phyloP scores from a whole-genome alignment of 2,329 filamentous ascomycete species.

The Gnomoniopsis sp. region DNA sequence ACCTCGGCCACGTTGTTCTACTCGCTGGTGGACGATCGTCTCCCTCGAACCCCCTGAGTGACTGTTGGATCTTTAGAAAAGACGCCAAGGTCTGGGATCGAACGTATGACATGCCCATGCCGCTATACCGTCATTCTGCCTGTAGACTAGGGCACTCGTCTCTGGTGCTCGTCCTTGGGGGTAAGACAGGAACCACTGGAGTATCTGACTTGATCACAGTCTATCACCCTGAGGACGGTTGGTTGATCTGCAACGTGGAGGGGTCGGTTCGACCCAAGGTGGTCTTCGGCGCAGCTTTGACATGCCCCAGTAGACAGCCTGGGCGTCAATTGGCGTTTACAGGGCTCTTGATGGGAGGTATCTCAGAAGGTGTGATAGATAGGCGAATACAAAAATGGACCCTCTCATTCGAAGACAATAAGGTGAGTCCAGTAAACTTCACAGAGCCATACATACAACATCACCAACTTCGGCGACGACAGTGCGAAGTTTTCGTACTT shows the following conservation, averaged over 20 bases:
- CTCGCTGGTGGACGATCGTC: conserved; percentile 77
- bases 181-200: conserved; percentile 48
- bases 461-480: too few species aligned
- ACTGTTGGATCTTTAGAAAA: conserved; percentile 72
- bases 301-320: conserved; percentile 18
- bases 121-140: conserved; percentile 73
- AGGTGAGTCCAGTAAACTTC: conserved; percentile 29
- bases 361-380: conserved; percentile 60
- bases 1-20: conserved; percentile 56
- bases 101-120: conserved; percentile 62
- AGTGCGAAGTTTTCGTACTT: not conserved
- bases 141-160: conserved; percentile 46
- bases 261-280: conserved; percentile 33
- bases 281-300: conserved; percentile 42
- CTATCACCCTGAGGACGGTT: conserved; percentile 45
- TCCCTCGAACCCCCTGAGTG: conserved; percentile 63
- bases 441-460: too few species aligned
- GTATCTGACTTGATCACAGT: conserved; percentile 53
- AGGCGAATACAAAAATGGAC: conserved; percentile 65
- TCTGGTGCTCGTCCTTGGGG: conserved; percentile 58
- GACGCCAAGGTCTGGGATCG: conserved; percentile 56
- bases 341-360: conserved; percentile 71
- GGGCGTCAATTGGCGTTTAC: conserved; percentile 33
- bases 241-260: conserved; percentile 39
- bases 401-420: conserved; percentile 37